Base-by-base conservation (phyloP, 768 basidiomycete species). In the Tubosaeta brunneosetosa region DNA sequence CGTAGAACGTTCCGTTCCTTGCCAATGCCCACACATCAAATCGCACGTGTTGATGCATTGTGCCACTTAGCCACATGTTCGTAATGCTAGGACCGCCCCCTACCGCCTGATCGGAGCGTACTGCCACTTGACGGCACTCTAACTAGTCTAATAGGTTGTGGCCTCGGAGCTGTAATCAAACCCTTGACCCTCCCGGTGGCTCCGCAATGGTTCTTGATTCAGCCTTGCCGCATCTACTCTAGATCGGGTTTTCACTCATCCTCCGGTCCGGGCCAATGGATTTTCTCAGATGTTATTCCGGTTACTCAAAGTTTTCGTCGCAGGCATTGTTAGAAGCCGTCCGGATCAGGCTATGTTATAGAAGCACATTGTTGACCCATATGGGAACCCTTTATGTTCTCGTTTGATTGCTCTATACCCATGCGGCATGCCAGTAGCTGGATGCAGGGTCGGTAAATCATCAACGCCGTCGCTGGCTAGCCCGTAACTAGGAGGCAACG, bases 371-470 rank as follows among this genome's bases (percentile, higher is more conserved):
- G n/a, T n/a, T n/a, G n/a, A n/a, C n/a, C 26, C 29, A 13, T 38
- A 61, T 52, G 58, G 52, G 51, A 43, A 25, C 36, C n/a, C 43
- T 25, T 45, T 26, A 25, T 17, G 7, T 42, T 26, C 33, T 8
- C 19, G 14, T 33, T 14, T n/a, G 19, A n/a, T 34, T 42, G 27
- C 25, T 26, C 16, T 37, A 19, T 53, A 25, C 62, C 58, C 33
- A 77, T 73, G 75, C 32, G 61, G 63, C n/a, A n/a, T n/a, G n/a
- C n/a, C n/a, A n/a, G n/a, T n/a, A n/a, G n/a, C n/a, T 50, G 61
- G 65, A 56, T 59, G 61, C 38, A 60, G 64, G 44, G 64, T 71
- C 47, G 69, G 71, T 17, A 76, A 77, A 57, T 73, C 49, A 62
- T 75, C 51, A 77, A 76, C 50, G 58, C 69, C 59, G 47, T 76